phyloP scores from a whole-genome alignment of 768 basidiomycete species.

The Dendrothele bispora region DNA sequence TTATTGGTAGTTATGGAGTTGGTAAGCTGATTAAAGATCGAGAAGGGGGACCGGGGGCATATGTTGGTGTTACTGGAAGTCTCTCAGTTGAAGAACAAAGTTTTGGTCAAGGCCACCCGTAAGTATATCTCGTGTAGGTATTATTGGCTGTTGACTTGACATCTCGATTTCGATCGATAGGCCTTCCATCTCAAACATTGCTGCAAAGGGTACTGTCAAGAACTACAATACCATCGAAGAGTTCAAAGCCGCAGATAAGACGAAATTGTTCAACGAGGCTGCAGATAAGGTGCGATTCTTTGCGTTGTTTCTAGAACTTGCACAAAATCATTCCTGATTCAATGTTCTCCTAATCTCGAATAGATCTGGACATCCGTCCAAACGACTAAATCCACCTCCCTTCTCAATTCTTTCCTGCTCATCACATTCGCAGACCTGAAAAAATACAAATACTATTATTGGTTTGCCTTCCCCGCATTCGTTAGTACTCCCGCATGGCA shows the following conservation, averaged over 20 bases:
- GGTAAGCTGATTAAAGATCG: slow-evolving; percentile 76
- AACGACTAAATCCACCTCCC: slow-evolving; percentile 48
- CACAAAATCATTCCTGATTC: background rate
- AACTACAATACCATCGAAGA: slow-evolving; percentile 98
- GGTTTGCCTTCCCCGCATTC: slow-evolving; percentile 97
- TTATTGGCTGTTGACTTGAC: slow-evolving; percentile 7
- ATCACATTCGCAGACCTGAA: slow-evolving; percentile 97
- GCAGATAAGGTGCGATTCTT: slow-evolving; percentile 57
- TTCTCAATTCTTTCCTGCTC: slow-evolving; percentile 78
- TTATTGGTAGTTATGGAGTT: slow-evolving; percentile 67
- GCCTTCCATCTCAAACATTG: too few relatives aligned
- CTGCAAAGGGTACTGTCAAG: slow-evolving; percentile 70
- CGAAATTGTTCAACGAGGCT: slow-evolving; percentile 74
- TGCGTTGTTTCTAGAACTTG: background rate
- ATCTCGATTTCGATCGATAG: slow-evolving; percentile 41
- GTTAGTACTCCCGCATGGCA: slow-evolving; percentile 90
- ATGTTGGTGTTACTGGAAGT: slow-evolving; percentile 71
- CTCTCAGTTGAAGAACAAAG: slow-evolving; percentile 65
- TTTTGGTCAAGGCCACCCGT: slow-evolving; percentile 52
- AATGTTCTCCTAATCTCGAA: background rate
- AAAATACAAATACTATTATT: slow-evolving; percentile 97
- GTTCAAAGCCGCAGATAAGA: slow-evolving; percentile 88
- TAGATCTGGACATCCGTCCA: slow-evolving; percentile 73
- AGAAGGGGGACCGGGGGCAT: slow-evolving; percentile 58
- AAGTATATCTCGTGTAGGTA: slow-evolving; percentile 17